A percentile compares a stretch with the other conserved stretches of the same genome.
Evolutionary conservation across 495 filamentous ascomycete genomes (phyloP).

Genomic region (Talaromyces wortmannii): DNA sequence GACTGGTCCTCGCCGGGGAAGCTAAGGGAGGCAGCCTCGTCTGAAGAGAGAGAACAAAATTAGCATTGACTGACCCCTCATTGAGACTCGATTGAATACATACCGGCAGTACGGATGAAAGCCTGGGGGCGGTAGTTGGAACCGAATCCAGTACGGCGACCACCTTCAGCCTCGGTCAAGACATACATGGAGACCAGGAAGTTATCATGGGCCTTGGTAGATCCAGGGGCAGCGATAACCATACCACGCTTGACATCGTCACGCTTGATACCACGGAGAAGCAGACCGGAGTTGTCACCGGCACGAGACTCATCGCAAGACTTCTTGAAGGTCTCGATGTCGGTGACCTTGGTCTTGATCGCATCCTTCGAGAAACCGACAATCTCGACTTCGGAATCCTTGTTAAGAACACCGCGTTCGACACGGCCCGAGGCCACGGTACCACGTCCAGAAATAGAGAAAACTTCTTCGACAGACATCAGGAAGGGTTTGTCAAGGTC

Average conservation of each 20-base stretch:
- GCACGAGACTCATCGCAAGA: slow-evolving; percentile 88
- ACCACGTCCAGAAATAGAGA: slow-evolving; percentile 95
- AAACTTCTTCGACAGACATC: slow-evolving; percentile 97
- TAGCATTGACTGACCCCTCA: neutral
- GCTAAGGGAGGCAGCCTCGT: slow-evolving; percentile 73
- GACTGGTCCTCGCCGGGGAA: slow-evolving; percentile 74
- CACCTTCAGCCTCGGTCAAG: slow-evolving; percentile 94
- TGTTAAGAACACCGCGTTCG: slow-evolving; percentile 89
- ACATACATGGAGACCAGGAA: slow-evolving; percentile 96
- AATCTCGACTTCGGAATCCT: slow-evolving; percentile 87
- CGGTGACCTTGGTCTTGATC: slow-evolving; percentile 98
- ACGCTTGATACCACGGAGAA: slow-evolving; percentile 88
- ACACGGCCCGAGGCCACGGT: slow-evolving; percentile 96
- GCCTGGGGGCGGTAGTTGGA: slow-evolving; percentile 94
- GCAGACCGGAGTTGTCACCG: slow-evolving; percentile 96
- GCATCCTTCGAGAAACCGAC: slow-evolving; percentile 67
- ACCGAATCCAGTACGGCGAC: slow-evolving; percentile 88
- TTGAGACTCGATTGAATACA: slow-evolving; percentile 12
- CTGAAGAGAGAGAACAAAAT: slow-evolving; percentile 18
- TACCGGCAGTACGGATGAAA: slow-evolving; percentile 84
- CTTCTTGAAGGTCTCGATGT: slow-evolving; percentile 99
- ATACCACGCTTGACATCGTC: slow-evolving; percentile 93
- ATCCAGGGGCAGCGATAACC: slow-evolving; percentile 76
- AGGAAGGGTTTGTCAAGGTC: slow-evolving; percentile 95
- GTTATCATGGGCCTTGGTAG: slow-evolving; percentile 72